These are phyloP conservation scores for Mollisia scopiformis DNA, from an alignment of 2,329 filamentous ascomycete genomes.

Conservation along the genomic window DNA sequence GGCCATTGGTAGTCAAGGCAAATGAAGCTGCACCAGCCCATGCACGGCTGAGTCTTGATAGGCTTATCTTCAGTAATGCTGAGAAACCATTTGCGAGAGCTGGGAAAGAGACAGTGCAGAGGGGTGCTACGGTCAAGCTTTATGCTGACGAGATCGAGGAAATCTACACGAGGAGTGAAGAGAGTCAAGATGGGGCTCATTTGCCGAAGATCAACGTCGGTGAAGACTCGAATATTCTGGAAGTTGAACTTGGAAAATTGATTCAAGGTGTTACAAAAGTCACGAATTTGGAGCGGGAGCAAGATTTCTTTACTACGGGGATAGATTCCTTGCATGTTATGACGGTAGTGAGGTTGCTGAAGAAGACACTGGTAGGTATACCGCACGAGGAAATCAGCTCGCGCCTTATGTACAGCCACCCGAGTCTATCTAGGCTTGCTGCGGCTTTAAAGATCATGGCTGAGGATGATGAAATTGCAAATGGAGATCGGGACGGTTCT, in stretches of 20 bases:
- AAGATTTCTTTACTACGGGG: constrained; percentile 3
- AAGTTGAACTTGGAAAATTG: neutral
- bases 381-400: neutral
- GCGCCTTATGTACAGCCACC: neutral
- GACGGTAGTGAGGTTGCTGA: neutral
- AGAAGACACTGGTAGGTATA: neutral
- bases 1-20: constrained; percentile 11
- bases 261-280: neutral
- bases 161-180: constrained; percentile 31
- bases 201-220: neutral
- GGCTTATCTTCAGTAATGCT: constrained; percentile 36
- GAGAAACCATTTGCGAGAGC: constrained; percentile 40
- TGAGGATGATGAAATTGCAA: neutral
- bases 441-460: neutral
- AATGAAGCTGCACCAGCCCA: constrained; percentile 36
- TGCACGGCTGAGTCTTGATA: constrained; percentile 31
- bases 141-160: constrained; percentile 39
- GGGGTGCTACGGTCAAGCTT: constrained; percentile 33
- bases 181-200: neutral
- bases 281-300: neutral
- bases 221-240: neutral
- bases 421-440: neutral
- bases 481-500: too few relatives aligned
- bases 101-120: constrained; percentile 42
- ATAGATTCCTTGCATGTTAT: constrained; percentile 8